Conservation (phyloP, 2,329 filamentous ascomycete genomes). For the Colletotrichum sp. region DNA sequence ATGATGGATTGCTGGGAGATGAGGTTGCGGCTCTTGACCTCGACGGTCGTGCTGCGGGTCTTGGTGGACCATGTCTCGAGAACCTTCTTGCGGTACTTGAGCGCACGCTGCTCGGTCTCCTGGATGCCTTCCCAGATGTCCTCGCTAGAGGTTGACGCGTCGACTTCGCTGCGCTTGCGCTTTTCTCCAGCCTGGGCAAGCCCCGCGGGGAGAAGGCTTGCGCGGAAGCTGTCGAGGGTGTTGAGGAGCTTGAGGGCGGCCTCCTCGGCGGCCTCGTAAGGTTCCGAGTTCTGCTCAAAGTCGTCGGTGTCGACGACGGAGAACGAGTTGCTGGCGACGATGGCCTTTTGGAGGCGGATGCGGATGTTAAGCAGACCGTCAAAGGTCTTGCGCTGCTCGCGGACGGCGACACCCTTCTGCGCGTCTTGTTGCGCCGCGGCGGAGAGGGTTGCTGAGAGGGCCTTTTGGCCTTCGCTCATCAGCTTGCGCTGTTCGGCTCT, state of each 20-base stretch:
- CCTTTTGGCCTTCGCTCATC: slow-evolving; percentile 71
- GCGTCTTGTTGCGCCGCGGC: slow-evolving; percentile 78
- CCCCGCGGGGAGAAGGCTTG: slow-evolving; percentile 57
- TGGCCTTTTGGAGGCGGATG: slow-evolving; percentile 90
- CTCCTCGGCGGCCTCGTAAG: slow-evolving; percentile 79
- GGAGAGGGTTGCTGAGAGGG: slow-evolving; percentile 63
- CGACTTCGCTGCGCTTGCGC: slow-evolving; percentile 57
- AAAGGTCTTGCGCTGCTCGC: slow-evolving; percentile 83
- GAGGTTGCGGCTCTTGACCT: slow-evolving; percentile 63
- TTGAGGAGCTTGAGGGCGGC: slow-evolving; percentile 87
- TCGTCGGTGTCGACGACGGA: slow-evolving; percentile 47
- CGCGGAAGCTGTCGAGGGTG: slow-evolving; percentile 74
- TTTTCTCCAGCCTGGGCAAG: slow-evolving; percentile 57
- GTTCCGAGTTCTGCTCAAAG: slow-evolving; percentile 48
- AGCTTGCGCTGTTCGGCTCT: slow-evolving; percentile 70
- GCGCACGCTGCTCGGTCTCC: slow-evolving; percentile 63
- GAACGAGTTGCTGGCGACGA: slow-evolving; percentile 82
- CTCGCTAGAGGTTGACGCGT: slow-evolving; percentile 61
- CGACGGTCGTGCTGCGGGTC: slow-evolving; percentile 61
- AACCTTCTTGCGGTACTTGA: slow-evolving; percentile 69
- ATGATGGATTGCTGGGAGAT: slow-evolving; percentile 66
- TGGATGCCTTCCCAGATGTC: slow-evolving; percentile 78
- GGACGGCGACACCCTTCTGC: slow-evolving; percentile 85
- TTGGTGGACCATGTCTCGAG: slow-evolving; percentile 93
- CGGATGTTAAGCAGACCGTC: slow-evolving; percentile 88